Evolutionary conservation across 2,329 filamentous ascomycete species (phyloP).

Genomic region (Cladosporium oxysporum): DNA sequence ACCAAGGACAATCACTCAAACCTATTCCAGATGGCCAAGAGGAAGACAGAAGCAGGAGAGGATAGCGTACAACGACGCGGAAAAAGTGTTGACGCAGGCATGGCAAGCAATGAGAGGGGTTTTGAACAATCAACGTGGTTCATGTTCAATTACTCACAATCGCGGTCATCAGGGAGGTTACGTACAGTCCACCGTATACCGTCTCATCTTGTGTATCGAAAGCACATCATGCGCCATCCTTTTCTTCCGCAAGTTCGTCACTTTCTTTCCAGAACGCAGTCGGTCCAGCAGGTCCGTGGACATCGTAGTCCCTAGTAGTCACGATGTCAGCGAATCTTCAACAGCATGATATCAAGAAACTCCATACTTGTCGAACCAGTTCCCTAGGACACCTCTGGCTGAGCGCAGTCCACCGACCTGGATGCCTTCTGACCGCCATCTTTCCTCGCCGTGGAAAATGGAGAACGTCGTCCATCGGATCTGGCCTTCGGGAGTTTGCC

Average conservation of each 20-base stretch:
- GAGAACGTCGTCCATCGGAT: conserved; percentile 73
- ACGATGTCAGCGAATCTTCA: background rate
- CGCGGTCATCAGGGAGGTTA: background rate
- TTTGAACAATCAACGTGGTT: background rate
- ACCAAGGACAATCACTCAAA: background rate
- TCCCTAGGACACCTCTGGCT: conserved; percentile 68
- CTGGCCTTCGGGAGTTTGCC: conserved; percentile 68
- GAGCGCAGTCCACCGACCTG: conserved; percentile 70
- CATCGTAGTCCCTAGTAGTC: conserved; percentile 60
- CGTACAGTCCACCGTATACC: background rate
- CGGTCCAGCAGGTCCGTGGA: conserved; percentile 70
- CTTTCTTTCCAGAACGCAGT: conserved; percentile 77
- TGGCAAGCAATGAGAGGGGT: background rate
- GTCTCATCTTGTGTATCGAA: background rate
- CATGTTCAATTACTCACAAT: background rate
- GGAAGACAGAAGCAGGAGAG: background rate
- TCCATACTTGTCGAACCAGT: conserved; percentile 73
- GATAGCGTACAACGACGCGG: background rate
- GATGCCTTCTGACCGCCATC: conserved; percentile 76
- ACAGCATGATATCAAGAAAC: too few species aligned
- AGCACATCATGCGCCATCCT: background rate
- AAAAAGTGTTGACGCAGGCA: background rate
- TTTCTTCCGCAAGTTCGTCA: conserved; percentile 46
- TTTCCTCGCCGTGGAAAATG: conserved; percentile 63
- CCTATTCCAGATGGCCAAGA: background rate